Evolutionary conservation across 1,139 yeast species (phyloP).

Genomic region (Scheffersomyces segobiensis): DNA sequence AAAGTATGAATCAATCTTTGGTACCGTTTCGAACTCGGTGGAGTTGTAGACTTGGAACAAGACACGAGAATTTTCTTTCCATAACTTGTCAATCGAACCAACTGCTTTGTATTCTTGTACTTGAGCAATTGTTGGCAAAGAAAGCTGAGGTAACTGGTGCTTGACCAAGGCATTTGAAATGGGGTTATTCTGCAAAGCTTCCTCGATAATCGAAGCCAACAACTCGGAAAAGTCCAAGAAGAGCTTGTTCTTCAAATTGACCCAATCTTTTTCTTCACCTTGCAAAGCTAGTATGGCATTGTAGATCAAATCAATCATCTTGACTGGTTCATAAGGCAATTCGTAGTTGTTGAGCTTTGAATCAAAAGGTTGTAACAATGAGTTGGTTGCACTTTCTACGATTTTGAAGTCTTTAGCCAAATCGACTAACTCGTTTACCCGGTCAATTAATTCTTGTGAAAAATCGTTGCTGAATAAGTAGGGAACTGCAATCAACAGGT

Average conservation of each 20-base stretch:
- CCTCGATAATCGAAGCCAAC: constrained; percentile 38
- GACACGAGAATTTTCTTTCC: constrained; percentile 54
- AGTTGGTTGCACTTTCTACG: constrained; percentile 18
- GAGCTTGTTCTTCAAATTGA: constrained; percentile 22
- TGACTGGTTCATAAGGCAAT: constrained; percentile 57
- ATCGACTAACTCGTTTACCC: constrained; percentile 46
- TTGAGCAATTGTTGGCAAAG: constrained; percentile 45
- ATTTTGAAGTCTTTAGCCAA: constrained; percentile 42
- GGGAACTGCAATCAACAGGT: constrained; percentile 68
- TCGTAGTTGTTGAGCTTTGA: constrained; percentile 29
- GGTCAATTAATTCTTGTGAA: constrained; percentile 29
- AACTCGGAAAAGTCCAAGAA: constrained; percentile 35
- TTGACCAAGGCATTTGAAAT: constrained; percentile 42
- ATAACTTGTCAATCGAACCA: constrained; percentile 39
- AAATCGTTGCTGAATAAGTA: constrained; percentile 56
- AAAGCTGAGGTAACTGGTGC: constrained; percentile 48
- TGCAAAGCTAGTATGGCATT: constrained; percentile 51
- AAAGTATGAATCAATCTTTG: constrained; percentile 56
- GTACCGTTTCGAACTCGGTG: constrained; percentile 67
- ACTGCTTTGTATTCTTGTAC: constrained; percentile 32
- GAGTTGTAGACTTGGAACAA: constrained; percentile 65
- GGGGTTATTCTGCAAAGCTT: constrained; percentile 35
- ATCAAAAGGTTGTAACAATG: constrained; percentile 41
- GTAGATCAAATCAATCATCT: constrained; percentile 51
- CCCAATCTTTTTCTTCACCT: constrained; percentile 29